phyloP scores from a whole-genome alignment of 2,329 filamentous ascomycete species.

The Cadophora sp. region DNA sequence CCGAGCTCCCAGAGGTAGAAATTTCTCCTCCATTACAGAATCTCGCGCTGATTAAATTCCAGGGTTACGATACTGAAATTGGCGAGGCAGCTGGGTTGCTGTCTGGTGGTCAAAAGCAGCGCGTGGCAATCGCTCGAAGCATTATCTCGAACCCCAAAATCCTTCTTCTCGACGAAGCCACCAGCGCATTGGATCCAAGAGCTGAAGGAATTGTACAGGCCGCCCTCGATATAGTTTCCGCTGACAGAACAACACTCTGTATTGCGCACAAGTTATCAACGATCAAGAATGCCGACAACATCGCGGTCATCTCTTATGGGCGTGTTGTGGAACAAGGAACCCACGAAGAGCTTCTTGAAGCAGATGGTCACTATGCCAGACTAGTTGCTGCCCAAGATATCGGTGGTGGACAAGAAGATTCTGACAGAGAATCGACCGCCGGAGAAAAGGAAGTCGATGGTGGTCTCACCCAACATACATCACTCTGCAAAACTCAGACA shows the following conservation, averaged over 20 bases:
- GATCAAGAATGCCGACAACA: conserved; percentile 21
- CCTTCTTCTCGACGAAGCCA: conserved; percentile 22
- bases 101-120: conserved; percentile 15
- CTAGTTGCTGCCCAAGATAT: conserved; percentile 26
- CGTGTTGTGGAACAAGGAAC: conserved; percentile 21
- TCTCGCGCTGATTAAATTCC: background rate
- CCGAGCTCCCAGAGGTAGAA: conserved; percentile 18
- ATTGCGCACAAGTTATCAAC: conserved; percentile 22
- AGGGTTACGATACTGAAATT: conserved; percentile 23
- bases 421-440: conserved; percentile 13
- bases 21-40: background rate
- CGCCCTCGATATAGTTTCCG: conserved; percentile 16
- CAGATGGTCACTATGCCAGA: conserved; percentile 23
- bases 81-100: conserved; percentile 23
- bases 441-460: background rate
- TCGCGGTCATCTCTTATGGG: conserved; percentile 22
- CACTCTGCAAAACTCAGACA: conserved; percentile 15
- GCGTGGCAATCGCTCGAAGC: conserved; percentile 21
- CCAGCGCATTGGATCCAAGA: conserved; percentile 22
- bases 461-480: conserved; percentile 8
- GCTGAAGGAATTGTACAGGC: conserved; percentile 18
- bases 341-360: conserved; percentile 15
- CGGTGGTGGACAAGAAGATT: background rate
- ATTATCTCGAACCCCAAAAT: conserved; percentile 21
- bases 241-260: conserved; percentile 5